Conservation (phyloP, 306 rosid genomes). For the Quercus robur region DNA sequence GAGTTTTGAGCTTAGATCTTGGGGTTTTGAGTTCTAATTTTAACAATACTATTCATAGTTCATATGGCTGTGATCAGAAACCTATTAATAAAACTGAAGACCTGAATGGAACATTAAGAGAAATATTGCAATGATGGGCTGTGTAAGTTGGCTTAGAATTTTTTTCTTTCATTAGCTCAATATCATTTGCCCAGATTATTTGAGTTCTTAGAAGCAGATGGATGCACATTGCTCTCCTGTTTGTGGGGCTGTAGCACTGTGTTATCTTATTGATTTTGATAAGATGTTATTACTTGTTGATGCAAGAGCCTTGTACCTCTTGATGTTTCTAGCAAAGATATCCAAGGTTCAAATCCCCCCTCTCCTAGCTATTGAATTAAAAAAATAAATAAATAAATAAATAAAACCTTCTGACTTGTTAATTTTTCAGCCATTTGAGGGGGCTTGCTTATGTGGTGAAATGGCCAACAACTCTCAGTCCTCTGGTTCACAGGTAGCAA, state of each 20-base stretch:
- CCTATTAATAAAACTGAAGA: not conserved
- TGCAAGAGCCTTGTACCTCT: too few species aligned
- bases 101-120: not conserved
- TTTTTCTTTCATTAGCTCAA: not conserved
- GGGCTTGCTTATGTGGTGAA: conserved; percentile 31
- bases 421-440: conserved; percentile 22
- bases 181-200: not conserved
- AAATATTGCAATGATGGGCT: not conserved
- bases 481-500: conserved; percentile 65
- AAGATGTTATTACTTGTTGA: not conserved
- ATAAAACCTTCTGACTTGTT: not conserved
- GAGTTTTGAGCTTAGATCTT: not conserved
- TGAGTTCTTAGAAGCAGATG: not conserved
- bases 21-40: not conserved
- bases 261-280: not conserved
- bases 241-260: not conserved
- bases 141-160: not conserved
- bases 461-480: conserved; percentile 81
- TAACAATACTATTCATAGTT: not conserved
- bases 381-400: too few species aligned
- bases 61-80: not conserved
- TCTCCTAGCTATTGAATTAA: too few species aligned
- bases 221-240: not conserved
- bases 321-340: too few species aligned
- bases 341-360: too few species aligned